Conservation (phyloP, 345 rosid species). For the Cardamine occulta region DNA sequence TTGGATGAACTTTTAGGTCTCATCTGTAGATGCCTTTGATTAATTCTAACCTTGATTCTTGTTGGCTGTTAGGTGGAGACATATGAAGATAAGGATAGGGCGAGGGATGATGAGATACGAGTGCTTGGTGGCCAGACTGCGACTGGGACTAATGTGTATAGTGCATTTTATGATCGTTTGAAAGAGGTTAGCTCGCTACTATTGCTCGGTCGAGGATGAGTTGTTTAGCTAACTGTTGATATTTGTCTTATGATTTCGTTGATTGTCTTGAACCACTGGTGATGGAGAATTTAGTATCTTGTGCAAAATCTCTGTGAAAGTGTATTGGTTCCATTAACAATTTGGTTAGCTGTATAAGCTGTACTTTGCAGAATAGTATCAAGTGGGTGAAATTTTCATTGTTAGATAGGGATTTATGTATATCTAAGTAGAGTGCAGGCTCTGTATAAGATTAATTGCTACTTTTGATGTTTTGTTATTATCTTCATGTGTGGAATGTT, state of each 20-base stretch:
- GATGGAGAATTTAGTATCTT: background rate
- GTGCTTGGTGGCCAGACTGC: conserved; percentile 93
- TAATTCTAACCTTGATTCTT: conserved; percentile 19
- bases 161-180: conserved; percentile 87
- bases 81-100: conserved; percentile 83
- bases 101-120: conserved; percentile 92
- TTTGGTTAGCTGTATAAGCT: background rate
- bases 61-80: conserved; percentile 60
- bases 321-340: background rate
- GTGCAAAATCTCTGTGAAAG: background rate
- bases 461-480: background rate
- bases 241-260: background rate
- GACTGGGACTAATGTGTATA: conserved; percentile 69
- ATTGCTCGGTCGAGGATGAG: background rate
- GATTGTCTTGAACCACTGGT: background rate
- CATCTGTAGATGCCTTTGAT: conserved; percentile 4
- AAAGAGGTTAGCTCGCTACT: conserved; percentile 64
- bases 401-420: background rate
- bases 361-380: conserved; percentile 2
- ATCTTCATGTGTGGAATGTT: conserved; percentile 5
- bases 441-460: background rate
- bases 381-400: background rate
- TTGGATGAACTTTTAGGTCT: background rate
- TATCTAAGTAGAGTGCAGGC: conserved; percentile 1
- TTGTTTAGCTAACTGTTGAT: background rate